A percentile compares a stretch with the other conserved stretches of the same genome.
Conservation (phyloP, 805 yeast species). For the Kluyveromyces aestuarii region DNA sequence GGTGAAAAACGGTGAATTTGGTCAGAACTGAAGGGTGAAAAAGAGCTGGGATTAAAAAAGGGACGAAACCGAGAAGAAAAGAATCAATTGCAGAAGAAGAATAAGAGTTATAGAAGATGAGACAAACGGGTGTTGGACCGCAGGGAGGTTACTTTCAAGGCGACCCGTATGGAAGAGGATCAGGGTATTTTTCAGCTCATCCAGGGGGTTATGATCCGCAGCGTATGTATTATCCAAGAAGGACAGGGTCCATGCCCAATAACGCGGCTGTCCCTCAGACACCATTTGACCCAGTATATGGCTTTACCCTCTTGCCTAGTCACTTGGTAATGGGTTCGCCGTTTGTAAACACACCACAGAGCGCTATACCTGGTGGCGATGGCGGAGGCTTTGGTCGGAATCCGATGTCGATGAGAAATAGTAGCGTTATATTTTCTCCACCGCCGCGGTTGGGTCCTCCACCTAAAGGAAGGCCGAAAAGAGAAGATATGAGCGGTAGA, state of each 20-base stretch:
- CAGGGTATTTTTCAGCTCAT: background rate
- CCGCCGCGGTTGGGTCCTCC: background rate
- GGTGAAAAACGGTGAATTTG: background rate
- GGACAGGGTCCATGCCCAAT: constrained; percentile 8
- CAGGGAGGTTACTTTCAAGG: background rate
- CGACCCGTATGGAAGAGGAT: background rate
- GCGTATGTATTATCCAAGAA: constrained; percentile 12
- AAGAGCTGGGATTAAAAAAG: background rate
- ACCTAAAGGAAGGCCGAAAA: background rate
- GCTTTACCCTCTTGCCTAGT: constrained; percentile 54
- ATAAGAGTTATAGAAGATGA: background rate
- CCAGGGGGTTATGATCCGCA: background rate
- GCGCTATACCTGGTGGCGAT: background rate
- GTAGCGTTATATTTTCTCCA: background rate
- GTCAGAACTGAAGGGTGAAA: background rate
- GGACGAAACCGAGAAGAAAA: background rate
- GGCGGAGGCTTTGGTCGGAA: background rate
- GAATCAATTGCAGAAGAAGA: background rate
- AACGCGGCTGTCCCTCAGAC: constrained; percentile 32
- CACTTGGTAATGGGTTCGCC: constrained; percentile 56
- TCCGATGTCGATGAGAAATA: background rate
- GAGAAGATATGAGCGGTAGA: background rate
- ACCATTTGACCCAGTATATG: constrained; percentile 52
- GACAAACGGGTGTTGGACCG: background rate
- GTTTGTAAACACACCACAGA: constrained; percentile 33